These are phyloP conservation scores for Fusarium sp. DNA, from an alignment of 2,329 filamentous ascomycete genomes.

Conservation along the genomic window DNA sequence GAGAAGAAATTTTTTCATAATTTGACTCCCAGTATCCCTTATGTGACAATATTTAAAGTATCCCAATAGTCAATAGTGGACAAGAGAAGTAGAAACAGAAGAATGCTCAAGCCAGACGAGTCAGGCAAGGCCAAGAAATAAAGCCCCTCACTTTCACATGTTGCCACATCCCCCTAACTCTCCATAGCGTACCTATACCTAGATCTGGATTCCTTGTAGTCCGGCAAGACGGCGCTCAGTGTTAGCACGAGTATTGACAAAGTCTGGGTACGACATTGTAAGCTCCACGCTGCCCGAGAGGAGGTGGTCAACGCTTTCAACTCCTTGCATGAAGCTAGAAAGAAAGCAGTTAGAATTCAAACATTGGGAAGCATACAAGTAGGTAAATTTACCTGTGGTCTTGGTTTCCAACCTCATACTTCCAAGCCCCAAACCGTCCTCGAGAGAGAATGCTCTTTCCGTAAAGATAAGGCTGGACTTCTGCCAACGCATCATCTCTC, in stretches of 20 bases:
- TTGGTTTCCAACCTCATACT: slow-evolving; percentile 97
- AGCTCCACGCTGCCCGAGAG: slow-evolving; percentile 82
- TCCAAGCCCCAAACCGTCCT: slow-evolving; percentile 97
- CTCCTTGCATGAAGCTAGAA: slow-evolving; percentile 81
- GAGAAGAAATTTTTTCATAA: neutral
- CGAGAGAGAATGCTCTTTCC: slow-evolving; percentile 92
- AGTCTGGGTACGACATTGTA: slow-evolving; percentile 96
- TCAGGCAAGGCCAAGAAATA: neutral
- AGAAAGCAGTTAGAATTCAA: neutral
- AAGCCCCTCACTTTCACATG: neutral
- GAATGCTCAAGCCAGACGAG: neutral
- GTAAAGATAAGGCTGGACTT: slow-evolving; percentile 93
- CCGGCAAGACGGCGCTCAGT: slow-evolving; percentile 48
- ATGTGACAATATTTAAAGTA: neutral
- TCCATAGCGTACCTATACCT: neutral
- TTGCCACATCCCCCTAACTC: neutral
- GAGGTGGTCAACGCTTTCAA: slow-evolving; percentile 91
- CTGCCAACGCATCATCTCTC: slow-evolving; percentile 91
- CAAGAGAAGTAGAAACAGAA: neutral
- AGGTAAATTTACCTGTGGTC: slow-evolving; percentile 76
- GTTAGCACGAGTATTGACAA: slow-evolving; percentile 85
- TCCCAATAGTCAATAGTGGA: neutral
- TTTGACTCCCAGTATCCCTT: neutral
- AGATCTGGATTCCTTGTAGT: neutral
- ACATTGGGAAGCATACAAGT: neutral